These are phyloP conservation scores for Irpex sp. DNA, from an alignment of 1,284 basidiomycete genomes.

Conservation along the genomic window DNA sequence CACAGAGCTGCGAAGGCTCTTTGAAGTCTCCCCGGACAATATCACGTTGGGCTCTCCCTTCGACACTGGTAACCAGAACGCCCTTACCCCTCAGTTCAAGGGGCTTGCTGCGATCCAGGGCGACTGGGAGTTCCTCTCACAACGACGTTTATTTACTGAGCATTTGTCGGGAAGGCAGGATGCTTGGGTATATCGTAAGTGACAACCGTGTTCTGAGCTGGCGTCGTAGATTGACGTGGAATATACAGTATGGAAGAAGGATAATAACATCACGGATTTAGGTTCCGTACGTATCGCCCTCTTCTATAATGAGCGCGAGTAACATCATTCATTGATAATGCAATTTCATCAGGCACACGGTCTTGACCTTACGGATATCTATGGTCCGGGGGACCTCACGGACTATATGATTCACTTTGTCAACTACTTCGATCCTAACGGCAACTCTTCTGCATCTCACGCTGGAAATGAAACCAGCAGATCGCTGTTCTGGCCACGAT, in stretches of 20 bases:
- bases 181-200: constrained; percentile 46
- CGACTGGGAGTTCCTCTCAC: constrained; percentile 48
- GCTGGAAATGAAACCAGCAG: too few species aligned
- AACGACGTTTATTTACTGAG: constrained; percentile 31
- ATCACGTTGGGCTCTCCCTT: constrained; percentile 48
- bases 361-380: constrained; percentile 21
- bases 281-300: constrained; percentile 36
- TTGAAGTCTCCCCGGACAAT: constrained; percentile 39
- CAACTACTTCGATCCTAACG: constrained; percentile 24
- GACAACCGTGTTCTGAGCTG: not conserved
- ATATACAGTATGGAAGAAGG: not conserved
- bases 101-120: constrained; percentile 46
- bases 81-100: constrained; percentile 46
- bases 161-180: constrained; percentile 37
- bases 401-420: constrained; percentile 25
- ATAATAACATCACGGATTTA: constrained; percentile 37
- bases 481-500: constrained; percentile 19
- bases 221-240: not conserved
- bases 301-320: not conserved
- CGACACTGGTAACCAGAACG: constrained; percentile 41
- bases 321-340: not conserved
- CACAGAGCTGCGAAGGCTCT: constrained; percentile 29
- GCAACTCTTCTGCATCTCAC: constrained; percentile 5
- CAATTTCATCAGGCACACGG: constrained; percentile 18
- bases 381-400: constrained; percentile 18